Base-by-base conservation (phyloP, 768 basidiomycete genomes). In the Cystoderma amianthinum region DNA sequence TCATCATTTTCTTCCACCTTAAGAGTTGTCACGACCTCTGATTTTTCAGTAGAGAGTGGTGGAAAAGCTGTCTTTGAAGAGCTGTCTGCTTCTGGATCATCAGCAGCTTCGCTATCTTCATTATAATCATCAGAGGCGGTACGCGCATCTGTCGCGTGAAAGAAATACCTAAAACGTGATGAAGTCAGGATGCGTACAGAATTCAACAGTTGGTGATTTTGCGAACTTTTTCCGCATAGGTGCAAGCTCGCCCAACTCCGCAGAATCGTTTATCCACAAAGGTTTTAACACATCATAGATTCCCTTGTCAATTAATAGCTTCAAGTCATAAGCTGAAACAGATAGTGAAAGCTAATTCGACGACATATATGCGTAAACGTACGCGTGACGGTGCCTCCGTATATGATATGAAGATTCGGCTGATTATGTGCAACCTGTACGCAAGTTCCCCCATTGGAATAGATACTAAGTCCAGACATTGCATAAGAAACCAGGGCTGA, bases 241-340 rank as follows among this genome's bases (percentile, higher is more conserved):
- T 19, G 78, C 60, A 15, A 68, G 64, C 43, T 74, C 64, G 9
- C 70, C 73, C 20, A 65, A 63, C 4, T 70, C 66, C n/a, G 94
- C 69, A 17, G 83, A 93, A 53, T 92, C 87, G 25, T 69, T 54
- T 41, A 98, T 67, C 92, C 93, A 98, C 20, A 73, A 63, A 0
- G 94, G 89, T 42, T 74, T 80, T 44, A 95, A 63, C 38, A 95
- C 78, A 47, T 90, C 83, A 42, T 80, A 65, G 1, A 68, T 65
- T 3, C 72, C 82, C 51, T 86, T 88, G 43, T 82, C 71, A 38
- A 90, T 81, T 42, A 86, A 60, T 41, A 78, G 59, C 56, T 76
- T 82, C 49, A 89, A 65, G 49, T 85, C 80, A 50, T 82, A 84
- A 0, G 83, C 85, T 88, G 41, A 28, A 34, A 4, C 44, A 34